Evolutionary conservation across 345 rosid genomes (phyloP).

Genomic region (Syzygium oleosum): DNA sequence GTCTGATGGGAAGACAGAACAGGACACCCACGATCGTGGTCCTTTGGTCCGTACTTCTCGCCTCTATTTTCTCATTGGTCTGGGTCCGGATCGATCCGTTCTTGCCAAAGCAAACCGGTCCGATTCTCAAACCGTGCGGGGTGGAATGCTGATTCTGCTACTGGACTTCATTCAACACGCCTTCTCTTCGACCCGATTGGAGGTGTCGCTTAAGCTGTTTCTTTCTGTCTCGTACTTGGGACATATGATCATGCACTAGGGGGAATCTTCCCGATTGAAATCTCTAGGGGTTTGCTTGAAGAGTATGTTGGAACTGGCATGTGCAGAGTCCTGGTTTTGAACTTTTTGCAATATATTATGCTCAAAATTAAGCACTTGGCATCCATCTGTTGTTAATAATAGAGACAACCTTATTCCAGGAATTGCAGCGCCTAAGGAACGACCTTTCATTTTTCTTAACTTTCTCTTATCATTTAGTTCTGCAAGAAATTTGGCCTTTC

Average conservation of each 20-base stretch:
- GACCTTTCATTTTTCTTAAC: background rate
- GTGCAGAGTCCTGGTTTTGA: background rate
- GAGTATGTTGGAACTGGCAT: background rate
- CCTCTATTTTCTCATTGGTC: slow-evolving; percentile 83
- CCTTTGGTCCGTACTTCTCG: slow-evolving; percentile 78
- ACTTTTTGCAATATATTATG: background rate
- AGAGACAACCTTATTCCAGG: background rate
- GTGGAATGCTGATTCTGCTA: slow-evolving; percentile 52
- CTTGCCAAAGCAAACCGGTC: slow-evolving; percentile 86
- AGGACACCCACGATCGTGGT: slow-evolving; percentile 94
- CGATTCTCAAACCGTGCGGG: slow-evolving; percentile 83
- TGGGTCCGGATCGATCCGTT: slow-evolving; percentile 98
- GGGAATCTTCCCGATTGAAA: background rate
- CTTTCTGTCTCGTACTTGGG: background rate
- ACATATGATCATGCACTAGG: background rate
- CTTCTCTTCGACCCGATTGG: background rate
- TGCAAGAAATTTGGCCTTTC: background rate
- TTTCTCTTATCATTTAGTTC: too few species aligned
- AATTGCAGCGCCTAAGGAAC: background rate
- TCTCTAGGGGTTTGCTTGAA: background rate
- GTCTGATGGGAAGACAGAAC: slow-evolving; percentile 90
- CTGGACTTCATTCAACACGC: background rate
- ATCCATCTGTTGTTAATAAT: background rate
- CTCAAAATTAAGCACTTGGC: background rate
- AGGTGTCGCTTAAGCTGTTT: background rate